These are phyloP conservation scores for Parastagonospora avenae DNA, from an alignment of 2,329 filamentous ascomycete genomes.

Conservation along the genomic window DNA sequence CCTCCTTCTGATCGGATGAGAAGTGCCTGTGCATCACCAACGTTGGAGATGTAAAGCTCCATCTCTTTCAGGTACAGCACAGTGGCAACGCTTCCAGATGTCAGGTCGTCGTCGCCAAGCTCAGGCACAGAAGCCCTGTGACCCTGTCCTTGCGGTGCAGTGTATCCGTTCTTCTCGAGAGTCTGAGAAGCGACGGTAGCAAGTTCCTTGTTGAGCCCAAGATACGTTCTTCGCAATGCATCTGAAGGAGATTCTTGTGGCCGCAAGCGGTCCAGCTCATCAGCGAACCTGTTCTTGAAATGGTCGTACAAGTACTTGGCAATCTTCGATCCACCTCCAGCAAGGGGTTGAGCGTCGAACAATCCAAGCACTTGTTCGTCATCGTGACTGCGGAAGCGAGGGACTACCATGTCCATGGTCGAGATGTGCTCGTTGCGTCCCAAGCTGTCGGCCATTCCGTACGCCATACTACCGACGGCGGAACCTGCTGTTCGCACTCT, in stretches of 20 bases:
- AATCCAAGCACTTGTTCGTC: slow-evolving; percentile 90
- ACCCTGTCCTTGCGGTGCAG: slow-evolving; percentile 54
- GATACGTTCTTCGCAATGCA: slow-evolving; percentile 83
- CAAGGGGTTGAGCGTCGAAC: slow-evolving; percentile 91
- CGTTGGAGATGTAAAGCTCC: slow-evolving; percentile 92
- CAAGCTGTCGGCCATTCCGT: slow-evolving; percentile 96
- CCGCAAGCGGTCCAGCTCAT: slow-evolving; percentile 78
- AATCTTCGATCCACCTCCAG: slow-evolving; percentile 89
- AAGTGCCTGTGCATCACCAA: slow-evolving; percentile 95
- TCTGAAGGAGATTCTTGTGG: slow-evolving; percentile 77
- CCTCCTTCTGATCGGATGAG: slow-evolving; percentile 87
- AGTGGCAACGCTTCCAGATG: slow-evolving; percentile 88
- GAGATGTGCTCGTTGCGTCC: slow-evolving; percentile 94
- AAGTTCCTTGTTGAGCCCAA: slow-evolving; percentile 91
- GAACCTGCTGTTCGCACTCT: slow-evolving; percentile 98
- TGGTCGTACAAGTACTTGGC: slow-evolving; percentile 97
- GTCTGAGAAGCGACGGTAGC: slow-evolving; percentile 82
- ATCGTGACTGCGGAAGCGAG: slow-evolving; percentile 86
- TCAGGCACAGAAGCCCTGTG: slow-evolving; percentile 70
- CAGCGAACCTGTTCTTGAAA: slow-evolving; percentile 81
- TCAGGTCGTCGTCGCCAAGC: slow-evolving; percentile 85
- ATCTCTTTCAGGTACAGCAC: slow-evolving; percentile 88
- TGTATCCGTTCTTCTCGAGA: slow-evolving; percentile 66
- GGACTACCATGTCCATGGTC: slow-evolving; percentile 93
- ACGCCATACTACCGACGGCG: slow-evolving; percentile 84